phyloP scores from a whole-genome alignment of 768 basidiomycete species.

The Naganishia friedmannii region DNA sequence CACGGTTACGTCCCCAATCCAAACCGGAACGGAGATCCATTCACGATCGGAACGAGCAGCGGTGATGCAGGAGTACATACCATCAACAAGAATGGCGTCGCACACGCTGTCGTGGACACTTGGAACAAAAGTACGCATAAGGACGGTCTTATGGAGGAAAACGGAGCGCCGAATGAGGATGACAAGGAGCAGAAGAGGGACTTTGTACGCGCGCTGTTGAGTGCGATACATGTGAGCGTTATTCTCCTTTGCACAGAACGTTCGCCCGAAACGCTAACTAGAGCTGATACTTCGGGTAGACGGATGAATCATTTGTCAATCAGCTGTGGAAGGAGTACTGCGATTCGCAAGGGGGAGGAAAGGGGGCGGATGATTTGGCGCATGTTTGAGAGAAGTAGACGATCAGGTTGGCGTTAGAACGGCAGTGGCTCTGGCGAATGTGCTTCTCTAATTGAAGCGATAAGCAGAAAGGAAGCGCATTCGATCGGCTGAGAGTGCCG shows the following conservation, averaged over 20 bases:
- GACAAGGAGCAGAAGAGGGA: constrained; percentile 19
- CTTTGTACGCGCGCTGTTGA: constrained; percentile 12
- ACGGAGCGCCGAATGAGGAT: background rate
- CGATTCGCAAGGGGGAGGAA: background rate
- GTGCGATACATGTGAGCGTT: constrained; percentile 21
- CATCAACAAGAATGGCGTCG: background rate
- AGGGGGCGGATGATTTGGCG: background rate
- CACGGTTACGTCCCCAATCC: background rate
- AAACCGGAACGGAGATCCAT: background rate
- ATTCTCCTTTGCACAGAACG: background rate
- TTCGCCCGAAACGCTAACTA: background rate
- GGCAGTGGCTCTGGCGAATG: too few species aligned
- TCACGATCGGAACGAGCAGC: background rate
- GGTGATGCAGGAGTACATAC: background rate
- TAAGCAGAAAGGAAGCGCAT: too few species aligned
- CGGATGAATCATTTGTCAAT: constrained; percentile 8
- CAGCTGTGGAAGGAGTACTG: constrained; percentile 18
- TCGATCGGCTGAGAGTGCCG: too few species aligned
- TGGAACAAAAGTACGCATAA: constrained; percentile 4
- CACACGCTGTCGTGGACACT: background rate
- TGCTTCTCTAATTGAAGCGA: too few species aligned
- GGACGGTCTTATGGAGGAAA: background rate
- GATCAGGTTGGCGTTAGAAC: background rate
- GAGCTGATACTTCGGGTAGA: background rate
- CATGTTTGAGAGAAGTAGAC: background rate